These are phyloP conservation scores for Pilobolus umbonatus DNA, from an alignment of 192 early-diverging fungal species.

Conservation along the genomic window DNA sequence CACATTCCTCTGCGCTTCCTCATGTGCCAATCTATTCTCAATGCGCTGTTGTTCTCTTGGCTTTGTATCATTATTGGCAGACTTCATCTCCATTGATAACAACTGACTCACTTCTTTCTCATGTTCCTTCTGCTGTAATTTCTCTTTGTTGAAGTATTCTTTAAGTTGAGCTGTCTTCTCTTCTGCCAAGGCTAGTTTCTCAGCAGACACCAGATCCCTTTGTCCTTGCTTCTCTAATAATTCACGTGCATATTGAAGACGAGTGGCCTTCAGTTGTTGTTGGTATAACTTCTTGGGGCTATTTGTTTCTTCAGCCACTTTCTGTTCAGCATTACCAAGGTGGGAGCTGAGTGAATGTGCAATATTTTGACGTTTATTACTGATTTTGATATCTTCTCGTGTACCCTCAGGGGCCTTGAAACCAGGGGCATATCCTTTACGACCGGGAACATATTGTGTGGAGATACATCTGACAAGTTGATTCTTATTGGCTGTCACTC, in stretches of 20 bases:
- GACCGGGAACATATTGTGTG: constrained; percentile 24
- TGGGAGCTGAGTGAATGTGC: constrained; percentile 22
- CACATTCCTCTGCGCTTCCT: not conserved
- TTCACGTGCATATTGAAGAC: constrained; percentile 31
- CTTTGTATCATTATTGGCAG: not conserved
- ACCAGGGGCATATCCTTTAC: constrained; percentile 28
- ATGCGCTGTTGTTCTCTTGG: constrained; percentile 1
- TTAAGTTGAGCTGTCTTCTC: not conserved
- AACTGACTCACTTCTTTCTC: constrained; percentile 20
- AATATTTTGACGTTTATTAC: constrained; percentile 13
- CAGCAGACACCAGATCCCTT: constrained; percentile 10
- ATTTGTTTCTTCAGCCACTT: not conserved
- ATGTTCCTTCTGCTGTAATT: constrained; percentile 11
- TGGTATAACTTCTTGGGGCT: constrained; percentile 19
- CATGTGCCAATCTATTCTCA: constrained; percentile 7
- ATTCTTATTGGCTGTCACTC: no score
- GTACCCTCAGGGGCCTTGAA: constrained; percentile 28
- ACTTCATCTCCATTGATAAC: not conserved
- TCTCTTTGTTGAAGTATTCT: constrained; percentile 2
- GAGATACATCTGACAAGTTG: constrained; percentile 1
- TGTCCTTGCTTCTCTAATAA: constrained; percentile 24
- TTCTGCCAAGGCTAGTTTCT: not conserved
- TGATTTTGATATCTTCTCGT: constrained; percentile 11
- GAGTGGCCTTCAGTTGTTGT: constrained; percentile 21
- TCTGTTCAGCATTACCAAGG: not conserved